Base-by-base conservation (phyloP, 768 basidiomycete species). In the Chiua virens region DNA sequence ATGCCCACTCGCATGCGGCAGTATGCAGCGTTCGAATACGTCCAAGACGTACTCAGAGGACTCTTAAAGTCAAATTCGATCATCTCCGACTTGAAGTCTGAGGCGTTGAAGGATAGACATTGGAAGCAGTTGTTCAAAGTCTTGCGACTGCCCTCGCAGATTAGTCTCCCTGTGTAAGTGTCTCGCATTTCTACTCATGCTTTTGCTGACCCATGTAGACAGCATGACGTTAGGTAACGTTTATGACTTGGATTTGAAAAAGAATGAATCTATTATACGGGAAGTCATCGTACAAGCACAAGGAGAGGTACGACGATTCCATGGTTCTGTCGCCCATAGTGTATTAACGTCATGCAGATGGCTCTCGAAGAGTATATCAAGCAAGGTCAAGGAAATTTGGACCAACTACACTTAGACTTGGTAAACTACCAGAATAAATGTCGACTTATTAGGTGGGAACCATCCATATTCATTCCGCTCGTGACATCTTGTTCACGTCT, bases 361-460 rank as follows among this genome's bases (percentile, higher is more conserved):
- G 92, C 92, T 14, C 79, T 96, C 22, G 94, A 97, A 68, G 93
- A 95, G 65, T 97, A 94, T 67, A 87, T 97, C 67, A 88, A 89
- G 52, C 90, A 96, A n/a, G 71, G 97, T 99, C 64, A 93, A 93
- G 68, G 97, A 98, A 71, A 90, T 81, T 2, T 99, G 97, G 97
- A 89, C 91, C 1, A 93, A 81, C 62, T 98, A 98, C 65, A 91
- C 93, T 78, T 99, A 45, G 97, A 98, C 60, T 77, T 99, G 40
- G 91, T 98, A 60, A 96, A 98, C 67, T 99, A 98, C 66, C 97
- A 98, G 76, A 98, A 93, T 69, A 99, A 96, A 69, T 98, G 96
- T 61, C 88, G 97, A 45, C 79, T 99, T 22, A 98, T 99, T 57
- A 81, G 85, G 86, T 90, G 60, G 28, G 76, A 42, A 34, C 22